A percentile compares a stretch with the other conserved stretches of the same genome.
phyloP scores from a whole-genome alignment of 1,284 basidiomycete species.

The Cutaneotrichosporon sp. region DNA sequence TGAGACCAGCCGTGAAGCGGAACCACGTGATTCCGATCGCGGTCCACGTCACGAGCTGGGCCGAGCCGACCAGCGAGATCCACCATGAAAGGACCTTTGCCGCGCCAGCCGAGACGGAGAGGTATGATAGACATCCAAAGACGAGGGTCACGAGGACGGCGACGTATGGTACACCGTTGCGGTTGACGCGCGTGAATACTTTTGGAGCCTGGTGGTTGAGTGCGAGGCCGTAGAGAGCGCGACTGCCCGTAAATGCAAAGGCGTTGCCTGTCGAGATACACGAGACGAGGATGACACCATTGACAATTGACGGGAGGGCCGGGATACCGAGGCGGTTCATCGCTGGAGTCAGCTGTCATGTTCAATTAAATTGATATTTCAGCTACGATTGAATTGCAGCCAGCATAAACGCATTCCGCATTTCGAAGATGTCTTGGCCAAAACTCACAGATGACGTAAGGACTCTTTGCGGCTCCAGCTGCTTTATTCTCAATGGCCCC shows the following conservation, averaged over 20 bases:
- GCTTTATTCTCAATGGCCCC: conserved; percentile 26
- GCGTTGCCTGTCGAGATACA: conserved; percentile 47
- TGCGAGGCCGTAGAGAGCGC: conserved; percentile 45
- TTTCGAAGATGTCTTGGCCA: conserved; percentile 12
- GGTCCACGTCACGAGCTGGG: conserved; percentile 34
- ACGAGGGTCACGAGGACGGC: conserved; percentile 31
- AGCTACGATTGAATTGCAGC: no score
- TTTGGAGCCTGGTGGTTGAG: conserved; percentile 54
- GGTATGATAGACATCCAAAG: conserved; percentile 34
- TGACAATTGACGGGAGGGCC: conserved; percentile 48
- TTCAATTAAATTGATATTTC: no score
- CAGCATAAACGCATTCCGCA: conserved; percentile 13
- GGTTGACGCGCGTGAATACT: conserved; percentile 56
- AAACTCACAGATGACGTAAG: conserved; percentile 37
- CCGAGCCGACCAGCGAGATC: conserved; percentile 22
- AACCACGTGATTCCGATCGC: conserved; percentile 38
- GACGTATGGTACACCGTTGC: conserved; percentile 51
- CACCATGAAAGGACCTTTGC: conserved; percentile 25
- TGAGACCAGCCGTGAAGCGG: conserved; percentile 35
- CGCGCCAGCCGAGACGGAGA: conserved; percentile 27
- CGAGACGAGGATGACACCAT: conserved; percentile 42
- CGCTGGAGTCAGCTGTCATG: background rate
- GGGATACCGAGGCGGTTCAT: conserved; percentile 38
- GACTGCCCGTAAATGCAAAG: conserved; percentile 34
- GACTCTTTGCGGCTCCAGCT: conserved; percentile 25